These are phyloP conservation scores for Psilocybe tampanensis DNA, from an alignment of 768 basidiomycete species.

Conservation along the genomic window DNA sequence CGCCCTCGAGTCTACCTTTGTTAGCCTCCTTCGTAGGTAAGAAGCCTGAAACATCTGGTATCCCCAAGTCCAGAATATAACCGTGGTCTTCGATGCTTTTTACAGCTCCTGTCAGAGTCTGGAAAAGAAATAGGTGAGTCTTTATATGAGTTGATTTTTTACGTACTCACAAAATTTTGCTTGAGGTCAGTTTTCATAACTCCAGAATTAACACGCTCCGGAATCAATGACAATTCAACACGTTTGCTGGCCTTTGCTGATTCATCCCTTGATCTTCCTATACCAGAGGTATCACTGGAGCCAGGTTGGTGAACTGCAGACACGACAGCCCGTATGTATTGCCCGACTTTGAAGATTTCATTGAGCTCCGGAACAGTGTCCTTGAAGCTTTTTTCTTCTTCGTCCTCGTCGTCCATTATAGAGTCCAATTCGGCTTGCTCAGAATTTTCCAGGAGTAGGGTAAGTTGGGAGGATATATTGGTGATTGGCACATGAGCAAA, in stretches of 20 bases:
- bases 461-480: constrained; percentile 82
- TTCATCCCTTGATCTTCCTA: constrained; percentile 70
- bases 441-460: constrained; percentile 65
- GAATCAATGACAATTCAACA: constrained; percentile 84
- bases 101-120: constrained; percentile 79
- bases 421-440: constrained; percentile 52
- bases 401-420: constrained; percentile 49
- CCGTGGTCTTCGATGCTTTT: constrained; percentile 94
- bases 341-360: constrained; percentile 80
- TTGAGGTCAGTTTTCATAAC: constrained; percentile 79
- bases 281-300: constrained; percentile 54
- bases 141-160: constrained; percentile 8
- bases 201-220: constrained; percentile 82
- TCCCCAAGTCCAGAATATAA: constrained; percentile 85
- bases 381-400: constrained; percentile 39
- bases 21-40: constrained; percentile 74
- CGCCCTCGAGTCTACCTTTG: constrained; percentile 30
- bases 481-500: constrained; percentile 94
- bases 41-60: constrained; percentile 82
- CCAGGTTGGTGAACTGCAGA: constrained; percentile 70
- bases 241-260: constrained; percentile 67
- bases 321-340: constrained; percentile 83
- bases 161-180: constrained; percentile 67
- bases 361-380: constrained; percentile 64
- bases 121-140: constrained; percentile 1